Conservation (phyloP, 768 basidiomycete genomes). For the Peribolospora kevripleyi region DNA sequence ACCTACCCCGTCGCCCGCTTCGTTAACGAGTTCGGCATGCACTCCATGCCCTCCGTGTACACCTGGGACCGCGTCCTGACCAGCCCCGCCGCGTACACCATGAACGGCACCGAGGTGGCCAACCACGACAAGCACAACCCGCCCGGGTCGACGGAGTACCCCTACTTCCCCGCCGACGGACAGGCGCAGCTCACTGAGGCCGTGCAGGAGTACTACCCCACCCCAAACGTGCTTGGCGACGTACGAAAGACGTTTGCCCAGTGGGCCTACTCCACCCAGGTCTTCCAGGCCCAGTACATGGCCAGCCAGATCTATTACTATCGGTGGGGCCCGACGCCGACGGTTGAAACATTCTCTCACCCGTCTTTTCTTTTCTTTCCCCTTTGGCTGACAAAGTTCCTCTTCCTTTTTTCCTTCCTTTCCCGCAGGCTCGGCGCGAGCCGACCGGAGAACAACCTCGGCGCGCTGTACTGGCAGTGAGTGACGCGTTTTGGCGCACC, state of each 20-base stretch:
- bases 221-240: constrained; percentile 21
- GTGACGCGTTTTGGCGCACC: too few relatives aligned
- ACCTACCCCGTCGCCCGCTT: constrained; percentile 33
- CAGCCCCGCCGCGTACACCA: constrained; percentile 30
- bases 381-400: too few relatives aligned
- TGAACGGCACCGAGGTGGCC: constrained; percentile 34
- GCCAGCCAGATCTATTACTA: constrained; percentile 37
- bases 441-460: too few relatives aligned
- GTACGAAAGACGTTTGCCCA: constrained; percentile 31
- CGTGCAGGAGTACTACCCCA: constrained; percentile 34
- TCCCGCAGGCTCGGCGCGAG: too few relatives aligned
- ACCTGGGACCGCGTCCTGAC: constrained; percentile 34
- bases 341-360: constrained; percentile 36
- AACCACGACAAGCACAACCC: constrained; percentile 36
- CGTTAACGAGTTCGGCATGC: constrained; percentile 39
- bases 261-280: constrained; percentile 39
- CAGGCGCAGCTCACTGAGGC: constrained; percentile 31
- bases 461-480: too few relatives aligned
- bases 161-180: constrained; percentile 33
- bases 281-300: constrained; percentile 38
- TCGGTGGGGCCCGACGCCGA: constrained; percentile 33
- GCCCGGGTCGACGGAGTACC: constrained; percentile 29
- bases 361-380: constrained; percentile 22
- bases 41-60: constrained; percentile 40
- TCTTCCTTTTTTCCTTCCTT: too few relatives aligned